A percentile compares a stretch with the other conserved stretches of the same genome.
Conservation (phyloP, 2,329 filamentous ascomycete genomes). For the Talaromyces islandicus region DNA sequence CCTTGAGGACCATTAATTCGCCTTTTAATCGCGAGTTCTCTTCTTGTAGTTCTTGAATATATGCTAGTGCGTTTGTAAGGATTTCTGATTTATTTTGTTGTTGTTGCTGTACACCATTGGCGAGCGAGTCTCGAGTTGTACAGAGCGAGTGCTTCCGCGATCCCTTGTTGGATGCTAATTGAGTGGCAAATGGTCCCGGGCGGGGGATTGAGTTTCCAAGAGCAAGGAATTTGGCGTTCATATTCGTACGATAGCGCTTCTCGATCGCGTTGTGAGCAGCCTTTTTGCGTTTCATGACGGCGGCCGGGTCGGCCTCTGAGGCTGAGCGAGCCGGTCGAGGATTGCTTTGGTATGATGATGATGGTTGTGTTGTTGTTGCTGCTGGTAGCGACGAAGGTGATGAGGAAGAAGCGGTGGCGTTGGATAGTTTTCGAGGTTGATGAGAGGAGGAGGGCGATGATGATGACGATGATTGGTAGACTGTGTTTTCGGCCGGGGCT, state of each 20-base stretch:
- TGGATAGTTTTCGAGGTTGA: constrained; percentile 7
- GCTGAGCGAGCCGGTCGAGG: constrained; percentile 1
- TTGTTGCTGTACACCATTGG: constrained; percentile 3
- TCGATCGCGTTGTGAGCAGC: constrained; percentile 38
- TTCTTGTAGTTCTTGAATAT: constrained; percentile 10
- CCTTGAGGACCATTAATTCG: constrained; percentile 10
- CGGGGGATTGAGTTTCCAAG: constrained; percentile 30
- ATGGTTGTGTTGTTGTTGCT: background rate
- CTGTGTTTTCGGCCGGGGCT: background rate
- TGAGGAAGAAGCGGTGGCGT: constrained; percentile 2
- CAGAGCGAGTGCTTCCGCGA: constrained; percentile 6
- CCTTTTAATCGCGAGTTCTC: constrained; percentile 10
- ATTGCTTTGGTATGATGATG: background rate
- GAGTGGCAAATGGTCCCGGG: background rate
- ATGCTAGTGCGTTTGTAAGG: constrained; percentile 10
- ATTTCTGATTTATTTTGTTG: constrained; percentile 13
- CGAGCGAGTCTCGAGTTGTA: background rate
- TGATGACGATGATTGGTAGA: background rate
- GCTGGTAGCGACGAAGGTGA: constrained; percentile 4
- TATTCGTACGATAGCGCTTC: constrained; percentile 37
- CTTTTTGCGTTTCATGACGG: constrained; percentile 27
- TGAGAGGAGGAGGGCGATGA: background rate
- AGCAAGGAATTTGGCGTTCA: constrained; percentile 37
- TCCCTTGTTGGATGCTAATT: constrained; percentile 6
- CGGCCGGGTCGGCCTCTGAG: constrained; percentile 11